Evolutionary conservation across 2,329 filamentous ascomycete genomes (phyloP).

Genomic region (Bipolaris cookei): DNA sequence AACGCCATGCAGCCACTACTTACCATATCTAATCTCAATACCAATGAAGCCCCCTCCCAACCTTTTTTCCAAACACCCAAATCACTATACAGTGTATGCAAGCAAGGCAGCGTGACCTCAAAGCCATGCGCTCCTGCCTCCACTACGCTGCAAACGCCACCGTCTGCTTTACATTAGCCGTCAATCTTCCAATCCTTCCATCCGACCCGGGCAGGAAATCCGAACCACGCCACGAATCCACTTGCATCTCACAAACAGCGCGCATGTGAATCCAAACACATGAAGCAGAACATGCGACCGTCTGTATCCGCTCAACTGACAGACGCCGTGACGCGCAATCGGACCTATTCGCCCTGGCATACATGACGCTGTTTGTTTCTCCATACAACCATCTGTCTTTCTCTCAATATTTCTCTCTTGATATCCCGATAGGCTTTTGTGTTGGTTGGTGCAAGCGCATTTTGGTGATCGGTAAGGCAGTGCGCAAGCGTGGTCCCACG

Average conservation of each 20-base stretch:
- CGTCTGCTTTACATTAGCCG: conserved; percentile 11
- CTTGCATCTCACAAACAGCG: conserved; percentile 3
- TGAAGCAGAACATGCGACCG: not conserved
- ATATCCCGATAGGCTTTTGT: not conserved
- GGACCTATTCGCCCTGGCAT: conserved; percentile 4
- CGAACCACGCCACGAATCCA: conserved; percentile 13
- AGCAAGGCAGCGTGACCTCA: conserved; percentile 12
- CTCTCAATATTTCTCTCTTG: not conserved
- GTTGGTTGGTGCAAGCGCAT: not conserved
- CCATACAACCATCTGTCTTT: not conserved
- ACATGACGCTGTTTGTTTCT: conserved; percentile 2
- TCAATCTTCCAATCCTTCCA: conserved; percentile 13
- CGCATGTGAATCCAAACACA: not conserved
- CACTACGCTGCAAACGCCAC: conserved; percentile 1
- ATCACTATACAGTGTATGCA: conserved; percentile 12
- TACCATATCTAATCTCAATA: not conserved
- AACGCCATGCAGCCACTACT: conserved; percentile 11
- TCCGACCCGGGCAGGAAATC: conserved; percentile 13
- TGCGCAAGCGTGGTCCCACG: conserved; percentile 5
- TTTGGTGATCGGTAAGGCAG: not conserved
- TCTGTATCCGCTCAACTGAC: not conserved
- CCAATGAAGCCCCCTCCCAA: conserved; percentile 3
- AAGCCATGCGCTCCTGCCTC: conserved; percentile 9
- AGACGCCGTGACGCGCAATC: conserved; percentile 7
- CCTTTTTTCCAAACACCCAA: not conserved